Percentiles rank a stretch among this genome's conserved stretches.
These are phyloP conservation scores for Botrytis elliptica DNA, from an alignment of 2,329 filamentous ascomycete species.

Conservation along the genomic window DNA sequence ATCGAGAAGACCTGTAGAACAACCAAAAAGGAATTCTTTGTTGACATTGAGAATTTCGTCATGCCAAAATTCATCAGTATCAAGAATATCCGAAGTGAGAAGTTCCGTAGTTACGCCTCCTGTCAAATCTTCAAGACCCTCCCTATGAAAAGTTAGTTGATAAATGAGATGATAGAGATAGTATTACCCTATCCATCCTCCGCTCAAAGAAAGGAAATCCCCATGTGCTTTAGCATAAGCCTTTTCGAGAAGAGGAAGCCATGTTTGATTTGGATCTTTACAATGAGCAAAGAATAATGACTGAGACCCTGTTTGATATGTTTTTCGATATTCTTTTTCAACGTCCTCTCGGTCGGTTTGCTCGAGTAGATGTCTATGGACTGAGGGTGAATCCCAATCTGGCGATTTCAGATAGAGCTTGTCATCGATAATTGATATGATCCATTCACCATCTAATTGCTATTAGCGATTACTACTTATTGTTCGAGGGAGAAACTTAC, in stretches of 20 bases:
- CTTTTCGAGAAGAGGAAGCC: constrained; percentile 78
- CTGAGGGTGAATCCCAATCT: constrained; percentile 75
- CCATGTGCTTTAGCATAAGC: constrained; percentile 84
- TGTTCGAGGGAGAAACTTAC: constrained; percentile 21
- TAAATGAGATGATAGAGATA: background rate
- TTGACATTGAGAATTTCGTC: constrained; percentile 81
- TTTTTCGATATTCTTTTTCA: constrained; percentile 63
- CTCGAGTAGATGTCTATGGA: constrained; percentile 71
- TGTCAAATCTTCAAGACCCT: constrained; percentile 58
- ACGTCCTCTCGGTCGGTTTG: constrained; percentile 73
- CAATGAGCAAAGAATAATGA: constrained; percentile 77
- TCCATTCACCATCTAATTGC: constrained; percentile 74
- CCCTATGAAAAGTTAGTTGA: constrained; percentile 35
- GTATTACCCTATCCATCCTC: constrained; percentile 55
- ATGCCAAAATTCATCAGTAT: constrained; percentile 80
- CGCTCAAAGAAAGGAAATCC: constrained; percentile 72
- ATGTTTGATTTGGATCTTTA: constrained; percentile 74
- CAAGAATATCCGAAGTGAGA: constrained; percentile 69
- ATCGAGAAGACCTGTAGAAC: constrained; percentile 62
- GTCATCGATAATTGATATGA: constrained; percentile 87
- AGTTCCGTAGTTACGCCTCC: constrained; percentile 71
- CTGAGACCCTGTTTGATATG: constrained; percentile 57
- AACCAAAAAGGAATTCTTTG: constrained; percentile 75
- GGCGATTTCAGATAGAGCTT: constrained; percentile 82
- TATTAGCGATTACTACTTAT: background rate